Evolutionary conservation across 306 rosid species (phyloP).

Genomic region (Quercus ilex): DNA sequence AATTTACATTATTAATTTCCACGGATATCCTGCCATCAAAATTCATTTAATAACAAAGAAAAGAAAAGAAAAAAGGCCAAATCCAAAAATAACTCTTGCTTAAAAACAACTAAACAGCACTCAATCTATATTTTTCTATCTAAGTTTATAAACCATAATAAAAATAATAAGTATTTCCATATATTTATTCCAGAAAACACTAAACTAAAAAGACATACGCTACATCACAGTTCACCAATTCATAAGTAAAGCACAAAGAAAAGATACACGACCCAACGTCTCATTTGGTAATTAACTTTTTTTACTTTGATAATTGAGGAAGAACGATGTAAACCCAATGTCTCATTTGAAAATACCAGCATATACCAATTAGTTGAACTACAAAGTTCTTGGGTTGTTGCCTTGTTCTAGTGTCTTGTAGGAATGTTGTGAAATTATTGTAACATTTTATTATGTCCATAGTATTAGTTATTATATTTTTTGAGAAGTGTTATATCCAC

Average conservation of each 20-base stretch:
- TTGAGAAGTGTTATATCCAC: too few relatives aligned
- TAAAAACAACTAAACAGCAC: background rate
- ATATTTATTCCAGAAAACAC: too few relatives aligned
- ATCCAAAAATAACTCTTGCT: background rate
- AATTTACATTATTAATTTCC: slow-evolving; percentile 58
- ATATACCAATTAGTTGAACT: too few relatives aligned
- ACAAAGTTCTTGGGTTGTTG: too few relatives aligned
- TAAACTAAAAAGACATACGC: background rate
- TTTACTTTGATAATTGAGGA: too few relatives aligned
- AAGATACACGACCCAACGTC: background rate
- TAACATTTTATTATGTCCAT: too few relatives aligned
- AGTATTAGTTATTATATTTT: too few relatives aligned
- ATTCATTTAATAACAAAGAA: slow-evolving; percentile 18
- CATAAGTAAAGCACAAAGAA: background rate
- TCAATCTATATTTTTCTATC: background rate
- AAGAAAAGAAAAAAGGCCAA: background rate
- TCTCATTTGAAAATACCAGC: too few relatives aligned
- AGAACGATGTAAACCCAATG: too few relatives aligned
- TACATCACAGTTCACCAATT: background rate
- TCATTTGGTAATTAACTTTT: too few relatives aligned
- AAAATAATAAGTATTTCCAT: background rate
- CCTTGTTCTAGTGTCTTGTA: too few relatives aligned
- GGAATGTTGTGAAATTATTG: too few relatives aligned
- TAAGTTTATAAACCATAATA: background rate
- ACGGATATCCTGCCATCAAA: slow-evolving; percentile 58